Evolutionary conservation across 495 filamentous ascomycete species (phyloP), one percentile per base, ranked within the genome.

Genomic region (Aspergillus mulundensis): DNA sequence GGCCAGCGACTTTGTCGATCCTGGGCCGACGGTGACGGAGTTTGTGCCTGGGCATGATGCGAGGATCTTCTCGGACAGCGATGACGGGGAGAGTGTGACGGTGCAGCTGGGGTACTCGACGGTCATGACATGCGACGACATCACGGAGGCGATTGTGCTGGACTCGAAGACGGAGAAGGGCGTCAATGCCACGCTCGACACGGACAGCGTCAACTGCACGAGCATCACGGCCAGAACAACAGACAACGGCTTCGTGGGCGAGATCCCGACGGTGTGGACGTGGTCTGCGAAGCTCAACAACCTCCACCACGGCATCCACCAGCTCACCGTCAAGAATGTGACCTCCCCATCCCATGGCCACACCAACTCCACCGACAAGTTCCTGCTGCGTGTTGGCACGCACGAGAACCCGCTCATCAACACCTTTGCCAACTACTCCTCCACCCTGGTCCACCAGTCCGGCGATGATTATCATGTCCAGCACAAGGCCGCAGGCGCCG

Each of bases 261-360:
- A 77, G 7, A 72, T 85, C 21, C 74, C 79, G 10, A 78, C 76
- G 2, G 54, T 61, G 5, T 89, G 83, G 79, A 64, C 57, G 8
- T 83, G 79, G 69, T 68, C 59, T 12, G 78, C 74, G 1, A 81
- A 67, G 7, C 53, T 89, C 44, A 68, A 54, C 6, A 75, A 81
- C 41, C 82, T 88, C 3, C 76, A 76, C 20, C 80, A 89, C 54
- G 86, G 86, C 40, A 68, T 89, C 12, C 78, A 89, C 54, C 70
- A 73, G 24, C 48, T 87, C 44, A 84, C 83, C 0, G 67, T 89
- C 21, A 75, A 67, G 30, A 87, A 86, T 32, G 75, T 18, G 71
- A 71, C 10, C 70, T 68, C n/a, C 50, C 34, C 7, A 56, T 67
- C 67, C 42, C 61, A 59, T 5, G 50, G 39, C 1, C 67, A 69